Percentiles rank a stretch among this genome's conserved stretches.
Evolutionary conservation across 768 basidiomycete species (phyloP).

Genomic region (Lentinula aciculospora): DNA sequence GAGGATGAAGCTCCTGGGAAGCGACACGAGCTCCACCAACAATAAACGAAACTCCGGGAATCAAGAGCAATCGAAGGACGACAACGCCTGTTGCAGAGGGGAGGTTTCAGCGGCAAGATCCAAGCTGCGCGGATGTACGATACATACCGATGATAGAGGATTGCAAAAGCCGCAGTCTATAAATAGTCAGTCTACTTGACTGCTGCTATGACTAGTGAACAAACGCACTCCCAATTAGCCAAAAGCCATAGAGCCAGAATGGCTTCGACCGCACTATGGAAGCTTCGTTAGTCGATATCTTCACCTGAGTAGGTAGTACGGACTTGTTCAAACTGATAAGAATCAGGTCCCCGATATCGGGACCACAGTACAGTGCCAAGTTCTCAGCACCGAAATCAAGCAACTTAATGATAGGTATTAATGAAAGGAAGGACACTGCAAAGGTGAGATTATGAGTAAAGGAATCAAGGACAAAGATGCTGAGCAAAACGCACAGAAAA

Average conservation of each 20-base stretch:
- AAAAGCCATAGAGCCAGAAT: constrained; percentile 43
- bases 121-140: no score
- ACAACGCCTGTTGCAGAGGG: constrained; percentile 27
- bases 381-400: constrained; percentile 50
- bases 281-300: background rate
- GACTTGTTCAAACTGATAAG: constrained; percentile 50
- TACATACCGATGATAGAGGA: constrained; percentile 34
- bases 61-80: constrained; percentile 36
- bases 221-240: constrained; percentile 38
- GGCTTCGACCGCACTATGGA: constrained; percentile 40
- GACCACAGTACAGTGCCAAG: constrained; percentile 43
- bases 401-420: constrained; percentile 44
- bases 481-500: constrained; percentile 20
- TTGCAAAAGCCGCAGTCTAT: constrained; percentile 37
- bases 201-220: background rate
- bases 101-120: background rate
- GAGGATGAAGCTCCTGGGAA: constrained; percentile 36
- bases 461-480: constrained; percentile 1
- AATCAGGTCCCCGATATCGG: constrained; percentile 43
- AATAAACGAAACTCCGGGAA: constrained; percentile 39
- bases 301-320: background rate
- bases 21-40: constrained; percentile 34
- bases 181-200: background rate
- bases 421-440: constrained; percentile 41
- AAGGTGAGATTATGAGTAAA: background rate